These are phyloP conservation scores for Apophysomyces elegans DNA, from an alignment of 371 early-diverging fungal genomes.

Conservation along the genomic window DNA sequence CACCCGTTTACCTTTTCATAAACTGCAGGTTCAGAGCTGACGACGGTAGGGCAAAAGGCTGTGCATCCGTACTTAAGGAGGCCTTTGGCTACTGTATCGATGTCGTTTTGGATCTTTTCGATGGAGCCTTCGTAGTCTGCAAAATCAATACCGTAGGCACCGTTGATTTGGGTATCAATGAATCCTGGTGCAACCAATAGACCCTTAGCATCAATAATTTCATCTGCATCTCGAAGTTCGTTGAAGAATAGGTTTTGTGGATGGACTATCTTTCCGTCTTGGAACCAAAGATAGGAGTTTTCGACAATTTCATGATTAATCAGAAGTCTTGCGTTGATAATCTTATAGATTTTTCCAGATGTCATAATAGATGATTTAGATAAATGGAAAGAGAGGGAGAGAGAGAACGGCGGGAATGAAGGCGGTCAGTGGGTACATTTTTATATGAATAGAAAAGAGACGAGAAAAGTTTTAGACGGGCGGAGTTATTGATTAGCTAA, in stretches of 20 bases:
- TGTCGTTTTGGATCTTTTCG: slow-evolving; percentile 49
- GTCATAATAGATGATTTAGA: not conserved
- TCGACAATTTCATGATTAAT: slow-evolving; percentile 69
- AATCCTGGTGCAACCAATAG: slow-evolving; percentile 75
- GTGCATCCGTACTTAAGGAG: slow-evolving; percentile 78
- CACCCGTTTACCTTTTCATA: slow-evolving; percentile 61
- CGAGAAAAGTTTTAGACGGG: too few species aligned
- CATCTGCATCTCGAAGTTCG: slow-evolving; percentile 61
- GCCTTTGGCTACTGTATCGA: slow-evolving; percentile 69
- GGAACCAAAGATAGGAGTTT: slow-evolving; percentile 72
- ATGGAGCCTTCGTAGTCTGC: slow-evolving; percentile 53
- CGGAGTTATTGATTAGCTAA: too few species aligned
- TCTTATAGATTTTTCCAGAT: slow-evolving; percentile 63
- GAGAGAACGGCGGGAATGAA: too few species aligned
- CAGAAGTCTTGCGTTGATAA: slow-evolving; percentile 75
- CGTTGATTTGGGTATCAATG: slow-evolving; percentile 82
- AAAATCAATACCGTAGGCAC: slow-evolving; percentile 82
- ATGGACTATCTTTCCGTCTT: slow-evolving; percentile 75
- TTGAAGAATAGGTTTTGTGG: slow-evolving; percentile 70
- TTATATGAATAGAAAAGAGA: too few species aligned
- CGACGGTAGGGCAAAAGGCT: slow-evolving; percentile 80
- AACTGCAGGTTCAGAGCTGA: slow-evolving; percentile 72
- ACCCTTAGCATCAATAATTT: slow-evolving; percentile 72
- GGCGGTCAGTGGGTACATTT: too few species aligned
- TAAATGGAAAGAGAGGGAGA: too few species aligned